Conservation (phyloP, 441 rosid species). For the Hura crepitans region DNA sequence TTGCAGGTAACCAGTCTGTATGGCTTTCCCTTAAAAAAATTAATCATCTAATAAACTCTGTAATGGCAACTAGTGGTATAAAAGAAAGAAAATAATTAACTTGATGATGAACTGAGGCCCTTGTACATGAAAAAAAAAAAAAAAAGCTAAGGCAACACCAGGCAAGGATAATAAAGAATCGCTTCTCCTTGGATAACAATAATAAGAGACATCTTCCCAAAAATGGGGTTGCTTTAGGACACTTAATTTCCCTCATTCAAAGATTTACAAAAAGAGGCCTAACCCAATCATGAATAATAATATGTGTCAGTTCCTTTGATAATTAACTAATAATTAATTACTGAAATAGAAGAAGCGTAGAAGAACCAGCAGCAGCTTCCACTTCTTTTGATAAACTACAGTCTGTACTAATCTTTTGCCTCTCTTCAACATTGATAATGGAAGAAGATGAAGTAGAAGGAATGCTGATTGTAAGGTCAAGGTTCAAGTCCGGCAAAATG, state of each 20-base stretch:
- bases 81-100: not conserved
- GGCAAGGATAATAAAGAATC: not conserved
- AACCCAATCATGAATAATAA: not conserved
- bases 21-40: too few relatives aligned
- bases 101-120: not conserved
- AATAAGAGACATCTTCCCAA: not conserved
- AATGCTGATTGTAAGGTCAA: slow-evolving; percentile 36
- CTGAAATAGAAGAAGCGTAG: slow-evolving; percentile 40
- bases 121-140: not conserved
- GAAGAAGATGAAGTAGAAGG: slow-evolving; percentile 20
- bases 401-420: not conserved
- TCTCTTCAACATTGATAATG: slow-evolving; percentile 20
- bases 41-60: not conserved
- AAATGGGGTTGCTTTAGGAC: slow-evolving; percentile 2
- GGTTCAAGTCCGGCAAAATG: slow-evolving; percentile 52
- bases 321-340: slow-evolving; percentile 11
- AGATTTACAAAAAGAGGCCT: slow-evolving; percentile 7
- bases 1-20: too few relatives aligned
- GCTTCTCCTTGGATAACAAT: not conserved
- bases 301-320: not conserved
- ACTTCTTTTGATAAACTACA: slow-evolving; percentile 16
- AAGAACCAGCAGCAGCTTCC: slow-evolving; percentile 18
- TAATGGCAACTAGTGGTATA: not conserved
- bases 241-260: not conserved
- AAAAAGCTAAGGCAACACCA: not conserved